Conservation (phyloP, 306 rosid species). For the Gastrolobium bilobum region DNA sequence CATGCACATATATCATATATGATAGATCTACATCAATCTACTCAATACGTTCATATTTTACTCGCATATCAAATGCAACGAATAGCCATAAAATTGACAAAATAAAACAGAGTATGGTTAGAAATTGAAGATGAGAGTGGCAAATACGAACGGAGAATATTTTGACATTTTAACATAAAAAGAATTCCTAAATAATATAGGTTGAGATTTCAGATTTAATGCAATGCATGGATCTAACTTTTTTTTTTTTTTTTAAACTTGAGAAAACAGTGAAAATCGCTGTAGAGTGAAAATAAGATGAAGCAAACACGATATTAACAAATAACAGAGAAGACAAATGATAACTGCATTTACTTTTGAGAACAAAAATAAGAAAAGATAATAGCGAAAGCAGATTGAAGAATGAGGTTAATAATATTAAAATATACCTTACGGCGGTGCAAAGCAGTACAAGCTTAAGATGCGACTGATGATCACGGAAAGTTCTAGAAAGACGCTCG, state of each 20-base stretch:
- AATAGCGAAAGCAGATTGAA: neutral
- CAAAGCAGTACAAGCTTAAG: conserved; percentile 69
- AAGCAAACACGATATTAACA: neutral
- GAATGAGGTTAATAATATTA: neutral
- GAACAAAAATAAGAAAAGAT: neutral
- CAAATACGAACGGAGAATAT: neutral
- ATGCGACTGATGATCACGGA: conserved; percentile 62
- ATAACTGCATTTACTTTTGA: neutral
- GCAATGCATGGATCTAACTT: conserved; percentile 27
- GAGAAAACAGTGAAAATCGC: neutral
- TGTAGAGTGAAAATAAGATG: neutral
- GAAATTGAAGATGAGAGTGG: neutral
- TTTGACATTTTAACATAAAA: neutral
- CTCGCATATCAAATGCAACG: neutral
- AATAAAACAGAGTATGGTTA: neutral
- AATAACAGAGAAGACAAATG: neutral
- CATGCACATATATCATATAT: neutral
- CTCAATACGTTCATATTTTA: neutral
- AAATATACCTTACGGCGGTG: conserved; percentile 74
- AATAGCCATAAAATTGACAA: neutral
- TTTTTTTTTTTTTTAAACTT: too few species aligned
- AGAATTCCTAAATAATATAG: neutral
- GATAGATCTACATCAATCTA: neutral
- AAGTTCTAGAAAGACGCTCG: conserved; percentile 60
- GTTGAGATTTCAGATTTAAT: neutral